phyloP scores from a whole-genome alignment of 2,329 filamentous ascomycete genomes.

The Sporothrix euskadiensis region DNA sequence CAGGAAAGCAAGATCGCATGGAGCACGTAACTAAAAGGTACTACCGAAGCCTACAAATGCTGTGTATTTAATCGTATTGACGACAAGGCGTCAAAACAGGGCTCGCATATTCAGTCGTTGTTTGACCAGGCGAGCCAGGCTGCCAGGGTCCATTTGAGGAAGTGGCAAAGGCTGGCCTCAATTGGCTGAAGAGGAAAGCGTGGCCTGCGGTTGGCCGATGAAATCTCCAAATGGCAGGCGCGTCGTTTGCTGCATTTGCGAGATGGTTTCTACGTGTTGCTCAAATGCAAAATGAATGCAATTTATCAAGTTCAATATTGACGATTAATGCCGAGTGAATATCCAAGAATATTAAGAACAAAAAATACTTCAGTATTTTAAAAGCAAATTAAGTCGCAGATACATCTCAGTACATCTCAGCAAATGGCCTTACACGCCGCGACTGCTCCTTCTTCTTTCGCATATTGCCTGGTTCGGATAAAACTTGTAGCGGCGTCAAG shows the following conservation, averaged over 20 bases:
- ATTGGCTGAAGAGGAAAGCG: constrained; percentile 8
- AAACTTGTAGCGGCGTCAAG: constrained; percentile 20
- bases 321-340: no score
- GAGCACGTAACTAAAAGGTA: not conserved
- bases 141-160: constrained; percentile 6
- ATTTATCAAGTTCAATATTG: no score
- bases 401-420: not conserved
- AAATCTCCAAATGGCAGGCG: not conserved
- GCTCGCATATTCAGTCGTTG: not conserved
- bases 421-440: not conserved
- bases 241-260: not conserved
- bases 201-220: not conserved
- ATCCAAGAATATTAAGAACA: not conserved
- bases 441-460: not conserved
- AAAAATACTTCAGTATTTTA: not conserved
- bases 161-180: constrained; percentile 3
- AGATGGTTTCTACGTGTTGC: not conserved
- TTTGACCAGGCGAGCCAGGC: not conserved
- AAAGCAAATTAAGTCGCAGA: not conserved
- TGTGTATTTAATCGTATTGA: not conserved
- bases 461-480: constrained; percentile 14
- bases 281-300: not conserved
- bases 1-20: no score
- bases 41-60: not conserved
- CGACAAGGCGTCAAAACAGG: not conserved